phyloP scores from a whole-genome alignment of 805 yeast genomes.

The Kodamaea sagamina region DNA sequence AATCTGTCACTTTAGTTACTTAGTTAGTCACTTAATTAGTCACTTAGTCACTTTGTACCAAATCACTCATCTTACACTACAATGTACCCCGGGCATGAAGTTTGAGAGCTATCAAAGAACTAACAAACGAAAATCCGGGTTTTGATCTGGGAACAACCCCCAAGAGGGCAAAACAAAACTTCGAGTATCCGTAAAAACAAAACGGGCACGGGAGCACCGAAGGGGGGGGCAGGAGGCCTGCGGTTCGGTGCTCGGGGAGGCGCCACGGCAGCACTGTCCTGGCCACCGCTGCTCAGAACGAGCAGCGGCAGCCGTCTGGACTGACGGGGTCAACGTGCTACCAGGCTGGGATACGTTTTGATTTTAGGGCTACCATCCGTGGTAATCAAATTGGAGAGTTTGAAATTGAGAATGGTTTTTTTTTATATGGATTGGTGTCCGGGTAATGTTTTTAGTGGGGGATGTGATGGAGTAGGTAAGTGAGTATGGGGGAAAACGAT shows the following conservation, averaged over 20 bases:
- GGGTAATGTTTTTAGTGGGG: conserved; percentile 12
- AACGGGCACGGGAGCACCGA: conserved; percentile 14
- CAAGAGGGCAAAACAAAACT: conserved; percentile 28
- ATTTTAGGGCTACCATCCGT: conserved; percentile 33
- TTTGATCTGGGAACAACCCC: conserved; percentile 40
- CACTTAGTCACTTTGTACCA: too few species aligned
- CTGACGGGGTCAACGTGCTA: conserved; percentile 22
- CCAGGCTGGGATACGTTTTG: conserved; percentile 30
- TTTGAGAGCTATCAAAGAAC: conserved; percentile 41
- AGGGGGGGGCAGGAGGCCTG: not conserved
- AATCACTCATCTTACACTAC: too few species aligned
- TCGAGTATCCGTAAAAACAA: conserved; percentile 30
- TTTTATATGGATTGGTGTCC: conserved; percentile 12
- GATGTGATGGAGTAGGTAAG: not conserved
- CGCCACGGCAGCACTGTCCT: conserved; percentile 20
- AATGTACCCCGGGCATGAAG: conserved; percentile 54
- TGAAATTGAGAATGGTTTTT: conserved; percentile 7
- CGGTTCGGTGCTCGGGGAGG: too few species aligned
- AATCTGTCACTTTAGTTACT: too few species aligned
- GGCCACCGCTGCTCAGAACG: conserved; percentile 25
- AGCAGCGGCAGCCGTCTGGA: conserved; percentile 20
- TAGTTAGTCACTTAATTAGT: too few species aligned
- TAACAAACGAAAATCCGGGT: conserved; percentile 50
- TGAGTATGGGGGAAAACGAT: not conserved
- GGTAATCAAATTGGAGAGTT: conserved; percentile 31